Base-by-base conservation (phyloP, 768 basidiomycete genomes). In the Dioszegia aurantiaca region DNA sequence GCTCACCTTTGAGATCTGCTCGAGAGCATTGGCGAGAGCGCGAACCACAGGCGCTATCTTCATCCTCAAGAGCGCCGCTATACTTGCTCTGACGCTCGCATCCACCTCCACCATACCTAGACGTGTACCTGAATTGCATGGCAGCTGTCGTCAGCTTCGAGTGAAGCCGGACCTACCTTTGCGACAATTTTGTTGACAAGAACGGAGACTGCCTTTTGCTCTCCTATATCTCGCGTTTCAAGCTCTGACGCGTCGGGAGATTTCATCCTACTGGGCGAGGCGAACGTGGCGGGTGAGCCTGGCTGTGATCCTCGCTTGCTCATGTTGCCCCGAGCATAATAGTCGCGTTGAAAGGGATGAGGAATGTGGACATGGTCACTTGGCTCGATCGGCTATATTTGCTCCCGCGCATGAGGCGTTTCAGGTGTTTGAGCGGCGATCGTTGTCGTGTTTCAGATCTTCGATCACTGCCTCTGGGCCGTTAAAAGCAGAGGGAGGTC, bases 201-300 rank as follows among this genome's bases (percentile, higher is more conserved):
- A 8, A 85, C 85, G 62, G 85, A 83, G 31, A 92, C 85, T 53
- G 89, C 84, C 80, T 86, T 89, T 78, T 89, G 87, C 71, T 92
- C 74, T 28, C 68, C 65, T 12, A 12, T 4, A 39, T 28, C 51
- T n/a, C 51, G 40, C 21, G 23, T 24, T 3, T 31, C 51, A 36
- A 41, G 3, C 24, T 41, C 51, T 19, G 49, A 27, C 5, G n/a
- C 21, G 8, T 45, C 42, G 3, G 33, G 30, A 21, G 51, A 53
- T 24, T 31, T 53, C 37, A 53, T 39, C 39, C 51, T 53, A 16
- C n/a, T 58, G 24, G 33, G 30, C 5, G 47, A 30, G 4, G 49
- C 24, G 30, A 53, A 53, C 8, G 42, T 55, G 3, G 37, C 41
- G 40, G 55, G 60, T 21, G 60, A 58, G 2, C 58, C 51, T 9